Evolutionary conservation across 2,329 filamentous ascomycete species (phyloP).

Genomic region (Elsinoe necatrix): DNA sequence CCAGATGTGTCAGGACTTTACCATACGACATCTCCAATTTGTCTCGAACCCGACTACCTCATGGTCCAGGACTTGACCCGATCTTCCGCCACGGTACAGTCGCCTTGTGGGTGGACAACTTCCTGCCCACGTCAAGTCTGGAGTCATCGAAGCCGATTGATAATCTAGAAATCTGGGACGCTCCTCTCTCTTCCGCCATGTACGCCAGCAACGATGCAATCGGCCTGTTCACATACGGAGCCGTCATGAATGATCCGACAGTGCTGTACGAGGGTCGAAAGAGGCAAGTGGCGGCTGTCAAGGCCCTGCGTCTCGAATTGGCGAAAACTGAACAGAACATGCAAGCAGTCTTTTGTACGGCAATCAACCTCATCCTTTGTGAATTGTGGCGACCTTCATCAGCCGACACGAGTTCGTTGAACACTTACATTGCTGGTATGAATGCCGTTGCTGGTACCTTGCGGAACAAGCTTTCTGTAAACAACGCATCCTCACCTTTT

Average conservation of each 20-base stretch:
- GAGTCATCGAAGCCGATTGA: not conserved
- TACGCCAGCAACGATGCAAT: not conserved
- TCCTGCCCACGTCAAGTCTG: not conserved
- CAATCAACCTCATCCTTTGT: not conserved
- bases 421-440: not conserved
- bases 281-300: not conserved
- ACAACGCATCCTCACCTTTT: not conserved
- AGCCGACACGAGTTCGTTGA: not conserved
- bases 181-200: not conserved
- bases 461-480: not conserved
- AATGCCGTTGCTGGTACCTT: not conserved
- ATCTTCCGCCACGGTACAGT: not conserved
- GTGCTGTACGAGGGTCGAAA: not conserved
- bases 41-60: not conserved
- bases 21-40: not conserved
- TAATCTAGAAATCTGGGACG: not conserved
- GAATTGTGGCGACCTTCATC: not conserved
- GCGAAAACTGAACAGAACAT: not conserved
- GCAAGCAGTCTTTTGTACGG: not conserved
- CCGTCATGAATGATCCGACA: not conserved
- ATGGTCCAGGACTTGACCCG: not conserved
- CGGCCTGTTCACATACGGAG: not conserved
- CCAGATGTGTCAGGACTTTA: not conserved
- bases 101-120: not conserved
- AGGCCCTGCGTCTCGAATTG: not conserved